Conservation (phyloP, 495 filamentous ascomycete genomes). For the Saxophila tyrrhenica region DNA sequence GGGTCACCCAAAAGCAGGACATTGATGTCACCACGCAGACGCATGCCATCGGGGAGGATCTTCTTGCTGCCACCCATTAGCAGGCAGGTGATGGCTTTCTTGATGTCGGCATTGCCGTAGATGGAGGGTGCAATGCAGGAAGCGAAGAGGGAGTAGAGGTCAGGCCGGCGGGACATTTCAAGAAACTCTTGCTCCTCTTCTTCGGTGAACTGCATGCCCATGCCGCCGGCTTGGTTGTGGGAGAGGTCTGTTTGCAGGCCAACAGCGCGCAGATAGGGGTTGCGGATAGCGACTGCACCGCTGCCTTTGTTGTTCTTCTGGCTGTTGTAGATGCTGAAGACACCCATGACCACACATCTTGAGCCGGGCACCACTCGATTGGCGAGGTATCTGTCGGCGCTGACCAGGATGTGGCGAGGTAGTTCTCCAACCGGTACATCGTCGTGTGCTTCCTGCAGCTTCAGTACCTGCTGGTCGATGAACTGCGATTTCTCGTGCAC, state of each 20-base stretch:
- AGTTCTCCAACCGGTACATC: conserved; percentile 96
- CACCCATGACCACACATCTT: conserved; percentile 87
- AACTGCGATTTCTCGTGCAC: conserved; percentile 90
- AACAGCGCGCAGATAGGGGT: conserved; percentile 89
- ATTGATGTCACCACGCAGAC: conserved; percentile 95
- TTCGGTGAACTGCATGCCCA: conserved; percentile 63
- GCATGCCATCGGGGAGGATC: conserved; percentile 97
- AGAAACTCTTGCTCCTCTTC: conserved; percentile 97
- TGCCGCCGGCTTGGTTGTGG: conserved; percentile 75
- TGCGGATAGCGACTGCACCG: conserved; percentile 78
- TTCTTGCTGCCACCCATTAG: conserved; percentile 96
- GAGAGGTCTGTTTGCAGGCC: conserved; percentile 86
- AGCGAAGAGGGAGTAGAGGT: conserved; percentile 82
- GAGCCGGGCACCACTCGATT: conserved; percentile 95
- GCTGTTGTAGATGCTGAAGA: conserved; percentile 93
- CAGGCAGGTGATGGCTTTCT: conserved; percentile 95
- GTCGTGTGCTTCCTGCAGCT: conserved; percentile 96
- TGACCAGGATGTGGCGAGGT: conserved; percentile 86
- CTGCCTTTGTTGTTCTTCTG: conserved; percentile 66
- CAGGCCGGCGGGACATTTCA: conserved; percentile 79
- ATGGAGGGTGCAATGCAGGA: conserved; percentile 95
- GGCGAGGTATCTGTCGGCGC: conserved; percentile 88
- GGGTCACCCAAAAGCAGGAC: conserved; percentile 95
- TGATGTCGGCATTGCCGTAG: conserved; percentile 92
- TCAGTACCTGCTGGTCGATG: conserved; percentile 96